A percentile compares a stretch with the other conserved stretches of the same genome.
Evolutionary conservation across 192 early-diverging fungal species (phyloP).

Genomic region (Tieghemiomyces parasiticus): DNA sequence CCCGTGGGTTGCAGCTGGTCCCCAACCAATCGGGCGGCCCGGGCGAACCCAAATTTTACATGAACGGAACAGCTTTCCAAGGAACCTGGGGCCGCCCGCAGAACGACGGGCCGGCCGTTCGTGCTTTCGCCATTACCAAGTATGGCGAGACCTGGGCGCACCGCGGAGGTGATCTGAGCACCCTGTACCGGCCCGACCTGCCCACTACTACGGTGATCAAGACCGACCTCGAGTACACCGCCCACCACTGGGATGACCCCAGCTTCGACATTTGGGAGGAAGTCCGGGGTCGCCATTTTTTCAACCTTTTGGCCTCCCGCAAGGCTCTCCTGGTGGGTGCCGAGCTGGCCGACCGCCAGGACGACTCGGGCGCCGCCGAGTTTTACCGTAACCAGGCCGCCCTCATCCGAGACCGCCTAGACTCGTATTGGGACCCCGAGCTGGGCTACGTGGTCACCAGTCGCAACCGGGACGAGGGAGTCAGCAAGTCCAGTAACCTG

Average conservation of each 20-base stretch:
- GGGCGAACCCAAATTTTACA: slow-evolving; percentile 50
- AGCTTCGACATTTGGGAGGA: slow-evolving; percentile 71
- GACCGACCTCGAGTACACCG: slow-evolving; percentile 46
- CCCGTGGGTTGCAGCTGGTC: neutral
- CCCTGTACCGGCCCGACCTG: slow-evolving; percentile 16
- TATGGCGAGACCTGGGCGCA: slow-evolving; percentile 13
- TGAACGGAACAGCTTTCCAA: slow-evolving; percentile 35
- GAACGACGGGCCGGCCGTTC: slow-evolving; percentile 48
- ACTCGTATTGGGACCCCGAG: slow-evolving; percentile 27
- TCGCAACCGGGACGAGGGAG: slow-evolving; percentile 23
- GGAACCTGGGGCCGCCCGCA: slow-evolving; percentile 45
- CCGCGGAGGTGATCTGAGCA: neutral
- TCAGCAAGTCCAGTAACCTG: slow-evolving; percentile 32
- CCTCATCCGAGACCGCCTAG: slow-evolving; percentile 18
- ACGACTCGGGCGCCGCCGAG: slow-evolving; percentile 19
- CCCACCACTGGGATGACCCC: slow-evolving; percentile 24
- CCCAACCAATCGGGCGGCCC: slow-evolving; percentile 16
- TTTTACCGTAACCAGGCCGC: slow-evolving; percentile 21
- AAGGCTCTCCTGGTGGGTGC: slow-evolving; percentile 39
- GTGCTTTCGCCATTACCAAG: slow-evolving; percentile 16
- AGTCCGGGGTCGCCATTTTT: slow-evolving; percentile 47
- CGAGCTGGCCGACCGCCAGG: slow-evolving; percentile 22
- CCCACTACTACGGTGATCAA: slow-evolving; percentile 23
- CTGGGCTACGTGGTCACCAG: slow-evolving; percentile 23
- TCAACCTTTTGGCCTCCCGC: slow-evolving; percentile 46